Base-by-base conservation (phyloP, 371 early-diverging fungal species). In the Lichtheimia ramosa region DNA sequence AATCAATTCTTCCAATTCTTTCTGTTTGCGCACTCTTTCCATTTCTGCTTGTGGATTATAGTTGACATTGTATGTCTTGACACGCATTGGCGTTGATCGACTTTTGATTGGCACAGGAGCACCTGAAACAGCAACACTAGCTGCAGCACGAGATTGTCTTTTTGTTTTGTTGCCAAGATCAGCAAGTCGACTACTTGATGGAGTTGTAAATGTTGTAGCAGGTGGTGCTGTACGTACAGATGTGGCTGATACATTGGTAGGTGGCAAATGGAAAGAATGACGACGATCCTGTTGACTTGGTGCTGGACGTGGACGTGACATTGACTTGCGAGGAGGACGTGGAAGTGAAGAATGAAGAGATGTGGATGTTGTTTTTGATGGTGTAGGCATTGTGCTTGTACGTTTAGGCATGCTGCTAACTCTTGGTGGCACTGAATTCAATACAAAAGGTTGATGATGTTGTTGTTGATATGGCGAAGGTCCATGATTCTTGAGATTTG, bases 1-100 rank as follows among this genome's bases (percentile, higher is more conserved):
- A 51, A 79, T 79, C 39, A 75, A 55, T 50, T 79, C 79, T 51
- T 79, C 79, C 7, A 79, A 57, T 46, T 73, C 73, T 41, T 67
- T 61, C 48, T 66, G 69, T 49, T 70, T 71, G 20, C 70, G 66
- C 28, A 61, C 59, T 39, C 64, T 64, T 40, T 78, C 79, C 18
- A 60, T 27, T 15, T 75, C 73, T 4, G 64, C 46, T 10, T 56
- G 49, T 13, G 42, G 54, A 43, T 61, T 25, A 18, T 54, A 50
- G 51, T 63, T 39, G 6, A 63, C 63, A 23, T 63, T 63, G 23
- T 63, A 63, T 21, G 58, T 57, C 18, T 63, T 63, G 42, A 63
- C 51, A 10, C 58, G 42, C 20, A 63, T 27, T 16, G 63, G 63
- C 51, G 63, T 63, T 1, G 63, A 63, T 56, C 54, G 55, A 51